Percentiles rank a stretch among this genome's conserved stretches.
phyloP scores from a whole-genome alignment of 148 eudicot species.

The Linanthus parryae region DNA sequence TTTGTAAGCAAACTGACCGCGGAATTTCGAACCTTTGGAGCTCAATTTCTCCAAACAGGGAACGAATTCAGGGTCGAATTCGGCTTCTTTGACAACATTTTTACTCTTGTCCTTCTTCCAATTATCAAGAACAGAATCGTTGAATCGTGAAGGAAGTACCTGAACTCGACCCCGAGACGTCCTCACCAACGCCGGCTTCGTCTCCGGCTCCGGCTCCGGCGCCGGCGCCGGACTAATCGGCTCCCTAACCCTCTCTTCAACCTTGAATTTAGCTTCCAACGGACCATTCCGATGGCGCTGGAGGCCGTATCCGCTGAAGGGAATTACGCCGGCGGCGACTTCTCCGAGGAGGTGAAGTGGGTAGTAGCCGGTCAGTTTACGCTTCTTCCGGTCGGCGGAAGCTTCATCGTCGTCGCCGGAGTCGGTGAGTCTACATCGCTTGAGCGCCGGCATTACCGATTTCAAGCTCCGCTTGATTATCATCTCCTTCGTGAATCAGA shows the following conservation, averaged over 20 bases:
- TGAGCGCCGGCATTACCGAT: slow-evolving; percentile 81
- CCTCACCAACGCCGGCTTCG: slow-evolving; percentile 67
- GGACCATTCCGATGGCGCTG: slow-evolving; percentile 15
- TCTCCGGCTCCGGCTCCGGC: slow-evolving; percentile 21
- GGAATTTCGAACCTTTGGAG: slow-evolving; percentile 18
- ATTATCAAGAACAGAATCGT: slow-evolving; percentile 87
- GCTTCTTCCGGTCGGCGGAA: slow-evolving; percentile 35
- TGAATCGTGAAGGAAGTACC: slow-evolving; percentile 87
- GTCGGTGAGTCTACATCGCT: slow-evolving; percentile 61
- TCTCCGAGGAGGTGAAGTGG: slow-evolving; percentile 68
- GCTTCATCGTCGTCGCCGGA: slow-evolving; percentile 50
- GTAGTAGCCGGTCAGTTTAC: slow-evolving; percentile 34
- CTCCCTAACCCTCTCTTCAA: slow-evolving; percentile 11
- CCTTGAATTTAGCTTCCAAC: slow-evolving; percentile 15
- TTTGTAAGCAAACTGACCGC: slow-evolving; percentile 14
- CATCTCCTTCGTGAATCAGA: slow-evolving; percentile 30
- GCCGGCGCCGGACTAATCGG: no score
- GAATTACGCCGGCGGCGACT: slow-evolving; percentile 68
- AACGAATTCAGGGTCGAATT: slow-evolving; percentile 17
- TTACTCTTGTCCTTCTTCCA: slow-evolving; percentile 90
- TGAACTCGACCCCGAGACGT: slow-evolving; percentile 90
- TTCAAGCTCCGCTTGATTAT: slow-evolving; percentile 87
- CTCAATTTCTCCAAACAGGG: slow-evolving; percentile 31
- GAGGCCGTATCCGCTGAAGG: slow-evolving; percentile 32
- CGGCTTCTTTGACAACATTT: slow-evolving; percentile 17